These are phyloP conservation scores for Wilhelminamyces savonicus DNA, from an alignment of 805 yeast species.

Conservation along the genomic window DNA sequence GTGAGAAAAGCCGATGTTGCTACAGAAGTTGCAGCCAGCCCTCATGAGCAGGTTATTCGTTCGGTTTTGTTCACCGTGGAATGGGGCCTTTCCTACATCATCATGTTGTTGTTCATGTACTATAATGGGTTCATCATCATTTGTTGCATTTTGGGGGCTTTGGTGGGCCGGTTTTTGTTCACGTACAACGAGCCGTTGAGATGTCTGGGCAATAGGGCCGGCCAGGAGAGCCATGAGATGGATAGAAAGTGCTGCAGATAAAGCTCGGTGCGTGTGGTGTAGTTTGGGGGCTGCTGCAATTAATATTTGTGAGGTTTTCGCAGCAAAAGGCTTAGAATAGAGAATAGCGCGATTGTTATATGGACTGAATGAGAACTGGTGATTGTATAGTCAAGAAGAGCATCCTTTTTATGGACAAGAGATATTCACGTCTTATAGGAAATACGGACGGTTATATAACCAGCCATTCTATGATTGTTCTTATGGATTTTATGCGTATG, in stretches of 20 bases:
- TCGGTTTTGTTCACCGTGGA: slow-evolving; percentile 47
- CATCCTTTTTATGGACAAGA: too few species aligned
- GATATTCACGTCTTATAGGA: too few species aligned
- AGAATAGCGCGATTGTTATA: too few species aligned
- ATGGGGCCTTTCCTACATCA: slow-evolving; percentile 58
- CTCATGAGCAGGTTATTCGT: slow-evolving; percentile 47
- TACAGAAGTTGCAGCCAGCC: slow-evolving; percentile 27
- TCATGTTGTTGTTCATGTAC: slow-evolving; percentile 72
- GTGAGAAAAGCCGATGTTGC: slow-evolving; percentile 14
- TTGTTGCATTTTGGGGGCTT: slow-evolving; percentile 56
- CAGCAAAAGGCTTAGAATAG: too few species aligned
- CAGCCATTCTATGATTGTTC: too few species aligned
- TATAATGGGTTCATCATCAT: slow-evolving; percentile 65
- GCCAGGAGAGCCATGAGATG: slow-evolving; percentile 9
- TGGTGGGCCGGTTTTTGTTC: slow-evolving; percentile 52
- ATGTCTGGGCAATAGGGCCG: too few species aligned
- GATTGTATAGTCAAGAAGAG: too few species aligned
- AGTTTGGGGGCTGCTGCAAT: too few species aligned
- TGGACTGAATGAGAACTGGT: too few species aligned
- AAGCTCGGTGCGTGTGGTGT: neutral
- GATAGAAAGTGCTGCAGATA: slow-evolving; percentile 20
- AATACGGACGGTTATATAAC: too few species aligned
- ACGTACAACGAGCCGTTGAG: slow-evolving; percentile 37
- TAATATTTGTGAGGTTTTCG: too few species aligned
- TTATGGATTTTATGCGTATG: too few species aligned